Percentiles rank a stretch among this genome's conserved stretches.
Conservation (phyloP, 371 early-diverging fungal species). For the Nematocida ausubeli region DNA sequence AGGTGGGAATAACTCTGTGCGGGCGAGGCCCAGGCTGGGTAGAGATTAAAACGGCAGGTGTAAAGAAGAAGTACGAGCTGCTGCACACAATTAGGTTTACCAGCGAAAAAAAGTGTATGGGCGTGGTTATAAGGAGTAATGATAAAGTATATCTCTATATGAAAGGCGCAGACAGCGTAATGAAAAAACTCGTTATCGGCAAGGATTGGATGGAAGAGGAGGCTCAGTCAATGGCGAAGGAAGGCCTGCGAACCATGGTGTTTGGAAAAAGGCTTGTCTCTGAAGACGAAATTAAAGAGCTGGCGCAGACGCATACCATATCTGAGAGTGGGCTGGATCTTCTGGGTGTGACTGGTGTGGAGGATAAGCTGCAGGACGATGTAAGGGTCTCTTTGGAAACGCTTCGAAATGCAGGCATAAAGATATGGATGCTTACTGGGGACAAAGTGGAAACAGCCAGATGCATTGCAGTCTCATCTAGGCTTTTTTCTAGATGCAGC, state of each 20-base stretch:
- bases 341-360: slow-evolving; percentile 94
- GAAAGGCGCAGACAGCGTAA: slow-evolving; percentile 95
- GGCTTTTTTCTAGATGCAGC: slow-evolving; percentile 74
- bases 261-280: slow-evolving; percentile 79
- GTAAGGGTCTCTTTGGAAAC: slow-evolving; percentile 83
- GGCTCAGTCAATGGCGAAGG: slow-evolving; percentile 94
- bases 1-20: slow-evolving; percentile 76
- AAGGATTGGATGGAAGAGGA: slow-evolving; percentile 98
- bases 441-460: slow-evolving; percentile 99
- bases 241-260: slow-evolving; percentile 93
- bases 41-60: slow-evolving; percentile 55
- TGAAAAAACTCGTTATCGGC: slow-evolving; percentile 79
- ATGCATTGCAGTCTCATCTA: slow-evolving; percentile 84
- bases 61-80: slow-evolving; percentile 71
- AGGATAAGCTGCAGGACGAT: slow-evolving; percentile 91
- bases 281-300: slow-evolving; percentile 68
- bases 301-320: slow-evolving; percentile 48
- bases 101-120: slow-evolving; percentile 95
- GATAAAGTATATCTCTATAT: slow-evolving; percentile 74
- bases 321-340: slow-evolving; percentile 82
- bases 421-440: slow-evolving; percentile 98
- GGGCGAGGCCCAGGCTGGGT: slow-evolving; percentile 29
- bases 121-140: slow-evolving; percentile 75
- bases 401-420: slow-evolving; percentile 86
- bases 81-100: slow-evolving; percentile 91